Conservation (phyloP, 2,329 filamentous ascomycete genomes). For the Aspergillus phoenicis region DNA sequence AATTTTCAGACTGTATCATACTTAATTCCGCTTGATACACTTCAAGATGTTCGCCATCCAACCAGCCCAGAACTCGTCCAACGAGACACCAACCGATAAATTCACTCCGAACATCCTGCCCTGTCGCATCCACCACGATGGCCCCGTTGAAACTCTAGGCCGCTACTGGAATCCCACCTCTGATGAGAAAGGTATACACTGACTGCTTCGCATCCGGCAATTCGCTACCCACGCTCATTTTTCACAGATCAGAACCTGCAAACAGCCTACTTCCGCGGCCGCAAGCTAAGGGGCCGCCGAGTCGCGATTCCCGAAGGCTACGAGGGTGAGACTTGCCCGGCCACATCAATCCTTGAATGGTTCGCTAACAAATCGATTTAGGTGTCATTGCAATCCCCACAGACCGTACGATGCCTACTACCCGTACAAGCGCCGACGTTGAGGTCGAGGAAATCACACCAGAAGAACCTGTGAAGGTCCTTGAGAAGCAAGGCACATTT, state of each 20-base stretch:
- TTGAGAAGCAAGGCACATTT: slow-evolving; percentile 70
- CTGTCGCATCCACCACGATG: slow-evolving; percentile 77
- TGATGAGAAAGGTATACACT: slow-evolving; percentile 44
- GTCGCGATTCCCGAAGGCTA: slow-evolving; percentile 73
- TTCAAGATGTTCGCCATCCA: slow-evolving; percentile 41
- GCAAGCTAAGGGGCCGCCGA: slow-evolving; percentile 70
- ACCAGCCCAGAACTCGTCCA: slow-evolving; percentile 26
- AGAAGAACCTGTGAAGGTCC: slow-evolving; percentile 55
- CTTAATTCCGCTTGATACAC: neutral
- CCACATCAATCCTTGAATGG: neutral
- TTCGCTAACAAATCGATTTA: slow-evolving; percentile 20
- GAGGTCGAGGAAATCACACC: slow-evolving; percentile 47
- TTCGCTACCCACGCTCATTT: slow-evolving; percentile 7
- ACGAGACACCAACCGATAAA: slow-evolving; percentile 32
- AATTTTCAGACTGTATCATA: neutral
- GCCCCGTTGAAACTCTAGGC: slow-evolving; percentile 64
- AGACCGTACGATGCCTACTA: slow-evolving; percentile 35
- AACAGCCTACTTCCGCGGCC: slow-evolving; percentile 74
- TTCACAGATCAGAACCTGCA: slow-evolving; percentile 37
- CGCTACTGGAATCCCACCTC: slow-evolving; percentile 70
- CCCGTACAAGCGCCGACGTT: slow-evolving; percentile 40
- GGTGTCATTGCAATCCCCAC: slow-evolving; percentile 62
- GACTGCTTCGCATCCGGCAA: neutral
- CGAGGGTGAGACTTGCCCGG: slow-evolving; percentile 47
- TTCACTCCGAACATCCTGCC: slow-evolving; percentile 73